Percentiles rank a stretch among this genome's conserved stretches.
phyloP scores from a whole-genome alignment of 129 eudicot genomes.

The Kitagawia praeruptora region DNA sequence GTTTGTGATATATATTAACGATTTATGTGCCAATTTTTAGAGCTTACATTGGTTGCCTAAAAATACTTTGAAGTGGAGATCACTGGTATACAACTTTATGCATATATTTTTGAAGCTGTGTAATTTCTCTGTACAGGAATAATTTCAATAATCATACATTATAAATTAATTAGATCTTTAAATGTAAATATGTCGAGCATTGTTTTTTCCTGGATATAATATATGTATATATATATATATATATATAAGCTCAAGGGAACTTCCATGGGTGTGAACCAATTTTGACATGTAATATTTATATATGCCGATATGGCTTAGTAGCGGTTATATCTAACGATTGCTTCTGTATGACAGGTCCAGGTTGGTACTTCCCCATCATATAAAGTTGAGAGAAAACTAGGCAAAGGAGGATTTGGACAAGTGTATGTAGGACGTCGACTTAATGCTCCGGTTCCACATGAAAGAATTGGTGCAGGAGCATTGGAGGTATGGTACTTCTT shows the following conservation, averaged over 20 bases:
- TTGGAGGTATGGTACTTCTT: constrained; percentile 43
- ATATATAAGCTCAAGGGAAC: no score
- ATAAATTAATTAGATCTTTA: not conserved
- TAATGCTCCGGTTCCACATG: constrained; percentile 44
- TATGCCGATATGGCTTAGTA: not conserved
- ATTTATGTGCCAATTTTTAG: not conserved
- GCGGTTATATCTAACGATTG: not conserved
- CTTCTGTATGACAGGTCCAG: constrained; percentile 50
- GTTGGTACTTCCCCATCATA: constrained; percentile 72
- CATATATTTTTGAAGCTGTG: not conserved
- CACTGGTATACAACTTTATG: not conserved
- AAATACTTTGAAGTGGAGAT: not conserved
- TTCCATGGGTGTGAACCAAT: no score
- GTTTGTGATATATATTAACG: not conserved
- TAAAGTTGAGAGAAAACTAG: constrained; percentile 66
- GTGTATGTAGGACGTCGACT: constrained; percentile 79
- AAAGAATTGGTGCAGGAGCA: constrained; percentile 68
- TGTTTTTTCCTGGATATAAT: not conserved
- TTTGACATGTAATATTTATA: not conserved
- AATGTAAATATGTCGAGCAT: not conserved
- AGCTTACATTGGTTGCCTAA: not conserved
- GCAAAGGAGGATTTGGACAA: constrained; percentile 96
- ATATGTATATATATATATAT: not conserved
- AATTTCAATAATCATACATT: not conserved
- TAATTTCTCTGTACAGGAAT: no score